Evolutionary conservation across 257 asterid genomes (phyloP).

Genomic region (Fraxinus excelsior): DNA sequence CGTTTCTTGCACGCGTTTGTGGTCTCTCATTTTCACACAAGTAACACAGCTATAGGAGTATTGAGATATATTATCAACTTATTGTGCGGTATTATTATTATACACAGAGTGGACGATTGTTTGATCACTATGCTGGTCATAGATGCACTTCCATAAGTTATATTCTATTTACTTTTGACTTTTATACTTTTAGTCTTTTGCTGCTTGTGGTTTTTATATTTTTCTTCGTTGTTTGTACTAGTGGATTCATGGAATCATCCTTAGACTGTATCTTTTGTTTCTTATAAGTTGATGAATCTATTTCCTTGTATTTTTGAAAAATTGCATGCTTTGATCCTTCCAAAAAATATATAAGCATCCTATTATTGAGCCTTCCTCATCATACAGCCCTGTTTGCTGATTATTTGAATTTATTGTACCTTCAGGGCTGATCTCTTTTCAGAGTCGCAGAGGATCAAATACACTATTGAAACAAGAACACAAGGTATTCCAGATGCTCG

Average conservation of each 20-base stretch:
- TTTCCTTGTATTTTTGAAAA: background rate
- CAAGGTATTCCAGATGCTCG: conserved; percentile 89
- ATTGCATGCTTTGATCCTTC: background rate
- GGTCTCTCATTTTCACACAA: background rate
- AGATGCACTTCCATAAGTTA: background rate
- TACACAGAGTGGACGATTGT: background rate
- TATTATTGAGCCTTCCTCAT: background rate
- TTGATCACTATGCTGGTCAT: background rate
- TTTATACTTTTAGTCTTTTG: conserved; percentile 1
- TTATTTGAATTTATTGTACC: background rate
- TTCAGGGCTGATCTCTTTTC: conserved; percentile 84
- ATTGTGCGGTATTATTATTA: background rate
- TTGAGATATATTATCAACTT: background rate
- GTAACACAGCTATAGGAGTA: background rate
- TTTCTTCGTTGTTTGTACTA: background rate
- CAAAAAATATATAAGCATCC: conserved; percentile 7
- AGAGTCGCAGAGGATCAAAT: conserved; percentile 84
- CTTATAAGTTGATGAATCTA: background rate
- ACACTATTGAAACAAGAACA: conserved; percentile 72
- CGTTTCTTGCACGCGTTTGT: background rate
- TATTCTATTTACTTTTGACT: background rate
- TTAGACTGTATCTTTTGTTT: background rate
- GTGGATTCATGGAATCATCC: background rate
- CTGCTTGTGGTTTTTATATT: background rate
- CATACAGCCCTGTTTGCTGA: background rate